Base-by-base conservation (phyloP, 768 basidiomycete genomes). In the Pleurotus pulmonarius region DNA sequence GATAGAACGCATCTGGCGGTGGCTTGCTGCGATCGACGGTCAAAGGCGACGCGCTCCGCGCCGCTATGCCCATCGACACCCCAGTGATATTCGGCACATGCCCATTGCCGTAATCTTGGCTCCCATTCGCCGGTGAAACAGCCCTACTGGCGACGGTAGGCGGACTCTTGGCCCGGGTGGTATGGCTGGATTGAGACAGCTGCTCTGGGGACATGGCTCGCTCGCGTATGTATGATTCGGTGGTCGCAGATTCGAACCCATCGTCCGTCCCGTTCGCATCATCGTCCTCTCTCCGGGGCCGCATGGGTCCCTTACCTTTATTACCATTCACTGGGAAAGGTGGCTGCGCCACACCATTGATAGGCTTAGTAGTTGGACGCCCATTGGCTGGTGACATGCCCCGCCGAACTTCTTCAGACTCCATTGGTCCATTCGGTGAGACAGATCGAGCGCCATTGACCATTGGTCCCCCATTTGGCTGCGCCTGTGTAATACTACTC, bases 1-100 rank as follows among this genome's bases (percentile, higher is more conserved):
- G 74, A 63, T 86, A 82, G 63, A 86, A 86, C 2, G 80, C 83
- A 59, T 90, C 87, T 13, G 78, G 64, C 0, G 88, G 87, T 7
- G 83, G 80, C 71, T 78, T 68, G 46, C 60, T 66, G 47, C 69
- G 66, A 58, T 69, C 74, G 22, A 73, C 64, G 41, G 61, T 64
- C 55, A 52, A 3, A 9, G 75, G 75, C 0, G 75, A 75, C 24
- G 69, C 66, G 6, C 58, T 57, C n/a, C 75, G 71, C 5, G 72
- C 75, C 11, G 67, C 65, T 29, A 66, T 58, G 20, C 81, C 78
- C 74, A 85, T 79, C 5, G 81, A 77, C 20, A 85, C 75, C 38
- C 75, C 76, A 11, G 82, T 73, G 67, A 90, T 80, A 60, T 76
- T 83, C 5, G 80, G 74, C 22, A 74, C 75, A 54, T 73, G 77